Evolutionary conservation across 2,329 filamentous ascomycete genomes (phyloP), one percentile per base, ranked within the genome.

Genomic region (Phyllosticta paracitricarpa): DNA sequence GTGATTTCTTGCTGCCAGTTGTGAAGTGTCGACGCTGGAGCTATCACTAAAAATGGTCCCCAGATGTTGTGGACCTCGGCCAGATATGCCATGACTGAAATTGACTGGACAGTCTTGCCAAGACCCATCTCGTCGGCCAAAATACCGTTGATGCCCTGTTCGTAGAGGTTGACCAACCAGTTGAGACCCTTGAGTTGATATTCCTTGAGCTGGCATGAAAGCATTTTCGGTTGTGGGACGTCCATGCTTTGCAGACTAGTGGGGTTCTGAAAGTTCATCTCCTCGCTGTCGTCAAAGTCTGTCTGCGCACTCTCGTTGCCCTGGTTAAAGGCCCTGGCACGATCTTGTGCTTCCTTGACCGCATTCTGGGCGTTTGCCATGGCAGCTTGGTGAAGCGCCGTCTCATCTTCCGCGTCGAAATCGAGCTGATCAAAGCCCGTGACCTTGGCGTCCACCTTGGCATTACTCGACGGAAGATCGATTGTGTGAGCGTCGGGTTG

Each of bases 231-330:
- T 73, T 99, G 94, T 65, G 92, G 87, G 61, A 99, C 91, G 70
- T 96, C 89, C 66, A 96, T 91, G 68, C 94, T 92, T 68, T 93
- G 93, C 68, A 99, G 82, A 70, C 93, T 94, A 3, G 92, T 94
- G 0, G 94, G 94, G 72, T 99, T 97, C 77, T 99, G 94, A 81
- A 99, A 99, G 78, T 99, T 99, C 89, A 99, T 90, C 77, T 99
- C 94, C 69, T 97, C 92, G 63, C 97, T 91, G 67, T 96, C 91
- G 65, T 96, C 91, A 66, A 94, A 89, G 74, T 89, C 85, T 62
- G 84, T 84, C 70, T 86, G 84, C 5, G 59, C 58, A 84, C 79
- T 79, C 54, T 85, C 79, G 9, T 81, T 81, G 63, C 67, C 66
- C 59, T 91, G 86, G 77, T 97, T 96, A 81, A 99, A 99, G 9